A percentile compares a stretch with the other conserved stretches of the same genome.
These are phyloP conservation scores for Astrephomene gubernaculifera DNA, from an alignment of 139 green algal genomes.

Conservation along the genomic window DNA sequence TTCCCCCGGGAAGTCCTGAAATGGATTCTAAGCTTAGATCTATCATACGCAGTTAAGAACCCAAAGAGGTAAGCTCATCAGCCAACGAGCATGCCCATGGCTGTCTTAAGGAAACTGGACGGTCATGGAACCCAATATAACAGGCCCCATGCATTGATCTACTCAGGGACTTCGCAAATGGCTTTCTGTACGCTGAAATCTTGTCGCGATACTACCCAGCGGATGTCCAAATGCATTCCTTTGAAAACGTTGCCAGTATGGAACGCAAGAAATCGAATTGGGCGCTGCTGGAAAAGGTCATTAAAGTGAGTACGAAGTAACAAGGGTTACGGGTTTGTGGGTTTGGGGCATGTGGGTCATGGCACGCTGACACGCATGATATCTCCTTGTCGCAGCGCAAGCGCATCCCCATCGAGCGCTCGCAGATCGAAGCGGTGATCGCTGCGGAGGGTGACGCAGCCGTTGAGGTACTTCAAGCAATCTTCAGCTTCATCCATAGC, in stretches of 20 bases:
- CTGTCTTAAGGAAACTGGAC: too few species aligned
- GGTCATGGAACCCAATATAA: too few species aligned
- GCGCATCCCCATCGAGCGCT: constrained; percentile 59
- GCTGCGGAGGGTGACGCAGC: constrained; percentile 63
- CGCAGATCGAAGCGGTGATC: constrained; percentile 65
- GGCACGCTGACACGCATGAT: not conserved
- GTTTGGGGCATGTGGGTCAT: too few species aligned
- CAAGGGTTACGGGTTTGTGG: not conserved
- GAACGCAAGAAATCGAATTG: constrained; percentile 79
- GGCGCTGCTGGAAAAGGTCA: constrained; percentile 73
- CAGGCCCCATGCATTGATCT: too few species aligned
- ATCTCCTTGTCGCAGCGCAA: constrained; percentile 52
- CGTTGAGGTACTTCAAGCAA: constrained; percentile 60
- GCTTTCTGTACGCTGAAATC: constrained; percentile 79
- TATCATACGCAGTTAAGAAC: constrained; percentile 70
- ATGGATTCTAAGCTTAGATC: constrained; percentile 72
- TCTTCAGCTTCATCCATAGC: constrained; percentile 71
- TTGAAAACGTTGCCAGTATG: constrained; percentile 76
- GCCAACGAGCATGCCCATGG: too few species aligned
- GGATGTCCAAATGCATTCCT: constrained; percentile 80
- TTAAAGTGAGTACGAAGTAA: constrained; percentile 61
- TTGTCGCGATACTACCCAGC: constrained; percentile 75
- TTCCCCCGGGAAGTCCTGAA: constrained; percentile 63
- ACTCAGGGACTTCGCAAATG: constrained; percentile 72
- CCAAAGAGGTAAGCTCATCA: constrained; percentile 63